phyloP scores from a whole-genome alignment of 306 rosid species.

The Prinsepia uniflora region DNA sequence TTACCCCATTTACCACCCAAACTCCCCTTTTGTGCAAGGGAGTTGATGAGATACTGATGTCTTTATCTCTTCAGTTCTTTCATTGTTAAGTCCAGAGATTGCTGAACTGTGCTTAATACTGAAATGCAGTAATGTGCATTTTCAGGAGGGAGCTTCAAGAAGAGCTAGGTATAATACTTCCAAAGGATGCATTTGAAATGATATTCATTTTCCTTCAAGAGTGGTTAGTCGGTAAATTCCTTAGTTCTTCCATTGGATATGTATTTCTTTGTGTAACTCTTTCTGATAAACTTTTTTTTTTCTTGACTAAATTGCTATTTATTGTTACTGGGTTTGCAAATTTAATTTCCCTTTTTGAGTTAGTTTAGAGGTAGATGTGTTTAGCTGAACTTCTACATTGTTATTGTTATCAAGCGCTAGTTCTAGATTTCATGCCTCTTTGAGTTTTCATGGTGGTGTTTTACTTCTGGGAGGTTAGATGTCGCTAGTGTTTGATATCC shows the following conservation, averaged over 20 bases:
- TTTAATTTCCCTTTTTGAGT: background rate
- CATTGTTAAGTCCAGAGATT: background rate
- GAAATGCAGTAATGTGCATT: conserved; percentile 20
- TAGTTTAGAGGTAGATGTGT: background rate
- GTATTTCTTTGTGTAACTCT: conserved; percentile 1
- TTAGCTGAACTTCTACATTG: background rate
- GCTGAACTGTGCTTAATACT: background rate
- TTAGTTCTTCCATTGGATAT: background rate
- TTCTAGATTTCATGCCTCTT: background rate
- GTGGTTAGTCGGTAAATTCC: conserved; percentile 49
- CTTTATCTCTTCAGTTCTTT: background rate
- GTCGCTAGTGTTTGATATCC: too few relatives aligned
- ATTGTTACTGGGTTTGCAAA: background rate
- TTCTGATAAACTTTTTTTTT: background rate
- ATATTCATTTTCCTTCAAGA: conserved; percentile 68
- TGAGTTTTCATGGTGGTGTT: background rate
- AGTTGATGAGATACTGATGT: background rate
- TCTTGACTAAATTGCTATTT: background rate
- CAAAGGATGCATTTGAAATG: conserved; percentile 83
- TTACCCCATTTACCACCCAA: background rate
- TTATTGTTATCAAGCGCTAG: background rate
- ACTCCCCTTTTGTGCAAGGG: background rate
- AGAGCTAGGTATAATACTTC: conserved; percentile 88
- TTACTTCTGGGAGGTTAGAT: background rate
- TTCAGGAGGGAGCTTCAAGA: conserved; percentile 89